A percentile compares a stretch with the other conserved stretches of the same genome.
phyloP scores from a whole-genome alignment of 768 basidiomycete genomes.

The Agaricus blazei region DNA sequence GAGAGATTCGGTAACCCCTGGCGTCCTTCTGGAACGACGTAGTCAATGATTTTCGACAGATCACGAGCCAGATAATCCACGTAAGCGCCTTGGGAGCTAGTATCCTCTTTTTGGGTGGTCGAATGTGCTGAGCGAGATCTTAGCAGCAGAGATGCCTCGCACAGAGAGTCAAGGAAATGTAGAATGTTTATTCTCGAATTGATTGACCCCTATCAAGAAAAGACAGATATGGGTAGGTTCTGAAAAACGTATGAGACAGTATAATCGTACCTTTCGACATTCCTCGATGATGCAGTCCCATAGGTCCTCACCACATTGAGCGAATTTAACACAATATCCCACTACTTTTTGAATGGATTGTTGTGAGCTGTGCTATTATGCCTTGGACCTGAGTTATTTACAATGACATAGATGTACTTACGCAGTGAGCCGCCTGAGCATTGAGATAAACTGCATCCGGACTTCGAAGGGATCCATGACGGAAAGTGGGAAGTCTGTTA shows the following conservation, averaged over 20 bases:
- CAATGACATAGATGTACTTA: constrained; percentile 19
- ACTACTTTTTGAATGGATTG: constrained; percentile 88
- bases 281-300: constrained; percentile 94
- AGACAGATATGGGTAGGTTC: background rate
- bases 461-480: constrained; percentile 36
- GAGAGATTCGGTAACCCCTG: constrained; percentile 84
- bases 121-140: constrained; percentile 35
- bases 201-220: constrained; percentile 60
- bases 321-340: constrained; percentile 76
- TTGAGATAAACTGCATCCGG: constrained; percentile 32
- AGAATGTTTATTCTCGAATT: constrained; percentile 93
- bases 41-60: constrained; percentile 69
- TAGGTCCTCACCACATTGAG: constrained; percentile 83
- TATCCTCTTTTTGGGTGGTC: background rate
- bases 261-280: constrained; percentile 66
- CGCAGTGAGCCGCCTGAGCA: constrained; percentile 30
- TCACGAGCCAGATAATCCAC: constrained; percentile 77
- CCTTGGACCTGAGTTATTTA: constrained; percentile 14
- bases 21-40: constrained; percentile 85
- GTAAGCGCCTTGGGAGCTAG: constrained; percentile 49
- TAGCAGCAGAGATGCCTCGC: constrained; percentile 69
- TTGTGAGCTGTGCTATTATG: constrained; percentile 54
- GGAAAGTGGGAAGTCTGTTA: background rate
- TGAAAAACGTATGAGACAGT: background rate
- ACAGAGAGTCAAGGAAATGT: constrained; percentile 86